Base-by-base conservation (phyloP, 768 basidiomycete species). In the Trametes cinnabarina region DNA sequence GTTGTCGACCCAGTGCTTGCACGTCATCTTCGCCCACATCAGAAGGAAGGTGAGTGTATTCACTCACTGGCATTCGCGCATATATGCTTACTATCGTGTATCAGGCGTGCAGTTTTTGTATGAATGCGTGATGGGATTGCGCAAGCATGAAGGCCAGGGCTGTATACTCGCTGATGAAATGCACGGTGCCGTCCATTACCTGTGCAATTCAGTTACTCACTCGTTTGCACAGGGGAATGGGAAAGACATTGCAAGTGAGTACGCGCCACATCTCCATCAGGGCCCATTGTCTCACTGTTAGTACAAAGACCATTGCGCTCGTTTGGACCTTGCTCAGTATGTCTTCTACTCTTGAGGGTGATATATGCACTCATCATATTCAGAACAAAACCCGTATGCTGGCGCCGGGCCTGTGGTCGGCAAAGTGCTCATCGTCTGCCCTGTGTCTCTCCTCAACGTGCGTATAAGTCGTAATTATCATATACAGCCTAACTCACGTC, bases 121-220 rank as follows among this genome's bases (percentile, higher is more conserved):
- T 67, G 92, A 95, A 67, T 92, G 88, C 66, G 90, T 95, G 17
- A 98, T 98, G 94, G 95, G 94, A 10, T 75, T 97, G 66, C 81
- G 91, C 52, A 90, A 86, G 69, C 91, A 93, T 60, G 93, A 95
- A 71, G 90, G 93, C 1, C 85, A 91, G 68, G 96, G 96, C 1
- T 95, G 93, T 65, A 97, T 99, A 63, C 81, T 99, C 32, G 97
- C 96, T 2, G 97, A 99, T 72, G 97, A 98, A 66, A 96, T 97
- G 94, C 92, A 61, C 32, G 72, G 50, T 7, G 11, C 17, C 4
- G 35, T 44, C 7, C 7, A 10, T 17, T 4, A 7, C 15, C 7
- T 26, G n/a, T 14, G 11, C n/a, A n/a, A 4, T 42, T 22, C 11
- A 20, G 25, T 9, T 1, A 15, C 34, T 51, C 8, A 47, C 25